Base-by-base conservation (phyloP, 164 flowering plant genomes). In the Macadamia integrifolia region DNA sequence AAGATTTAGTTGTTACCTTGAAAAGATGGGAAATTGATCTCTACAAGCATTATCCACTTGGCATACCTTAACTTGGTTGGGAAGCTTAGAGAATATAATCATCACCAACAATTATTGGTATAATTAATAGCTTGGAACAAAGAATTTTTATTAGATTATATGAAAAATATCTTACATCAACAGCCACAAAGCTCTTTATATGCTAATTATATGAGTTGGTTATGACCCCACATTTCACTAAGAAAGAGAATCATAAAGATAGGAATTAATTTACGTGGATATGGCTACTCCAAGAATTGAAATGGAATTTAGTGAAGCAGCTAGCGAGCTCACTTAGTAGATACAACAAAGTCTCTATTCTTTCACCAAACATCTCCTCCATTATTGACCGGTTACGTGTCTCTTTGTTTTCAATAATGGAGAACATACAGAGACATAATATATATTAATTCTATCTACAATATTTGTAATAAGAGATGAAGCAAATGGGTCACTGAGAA, bases 1-100 rank as follows among this genome's bases (percentile, higher is more conserved):
- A 35, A 77, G 80, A 77, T 74, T 77, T 72, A 69, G 67, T 18
- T 67, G 82, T 65, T 80, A 72, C 61, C 80, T 77, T 80, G 65
- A 64, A 70, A 68, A 67, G 64, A 58, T 58, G 72, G 78, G 77
- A 70, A 75, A 75, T 72, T 68, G 75, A 66, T 75, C 35, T 72
- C 76, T 74, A 75, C 78, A 77, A 78, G 81, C 62, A 66, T 64
- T 23, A 17, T 44, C 66, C 44, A 18, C 32, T 3, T 1, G 7
- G 11, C 64, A 62, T 64, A 44, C 18, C 40, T 59, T 32, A 55
- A 66, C 48, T 73, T 68, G 75, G 67, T 67, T 55, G 43, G 14
- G 35, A 63, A 63, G 31, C 17, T 23, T 23, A 18, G 31, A 46
- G 31, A 63, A 48, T 23, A 23, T 23, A 23, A 23, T 23, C 23